Evolutionary conservation across 1,139 yeast species (phyloP).

Genomic region (Komagataea norvegica): DNA sequence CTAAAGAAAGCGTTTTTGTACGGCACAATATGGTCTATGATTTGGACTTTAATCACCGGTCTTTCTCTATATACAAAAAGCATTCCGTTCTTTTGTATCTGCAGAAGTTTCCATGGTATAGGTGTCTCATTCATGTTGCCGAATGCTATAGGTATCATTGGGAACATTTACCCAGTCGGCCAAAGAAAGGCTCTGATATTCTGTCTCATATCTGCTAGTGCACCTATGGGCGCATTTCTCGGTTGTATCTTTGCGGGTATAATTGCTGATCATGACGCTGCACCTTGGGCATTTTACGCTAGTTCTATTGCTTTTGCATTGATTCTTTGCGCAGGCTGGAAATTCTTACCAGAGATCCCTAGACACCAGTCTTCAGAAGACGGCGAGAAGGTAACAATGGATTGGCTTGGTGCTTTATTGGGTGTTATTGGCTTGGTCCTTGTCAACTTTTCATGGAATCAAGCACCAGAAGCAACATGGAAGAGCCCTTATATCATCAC

Average conservation of each 20-base stretch:
- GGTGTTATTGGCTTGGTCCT: conserved; percentile 46
- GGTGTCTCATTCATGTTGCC: conserved; percentile 52
- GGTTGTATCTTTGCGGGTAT: conserved; percentile 48
- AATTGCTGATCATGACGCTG: conserved; percentile 38
- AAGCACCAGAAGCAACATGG: conserved; percentile 54
- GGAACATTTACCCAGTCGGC: conserved; percentile 43
- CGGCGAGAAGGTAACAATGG: conserved; percentile 29
- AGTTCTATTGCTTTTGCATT: conserved; percentile 36
- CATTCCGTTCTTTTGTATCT: conserved; percentile 43
- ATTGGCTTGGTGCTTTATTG: conserved; percentile 40
- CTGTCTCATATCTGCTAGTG: conserved; percentile 49
- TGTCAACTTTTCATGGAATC: conserved; percentile 50
- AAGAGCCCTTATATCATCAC: conserved; percentile 40
- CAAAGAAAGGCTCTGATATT: conserved; percentile 46
- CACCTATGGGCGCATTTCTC: conserved; percentile 50
- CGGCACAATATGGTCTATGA: conserved; percentile 42
- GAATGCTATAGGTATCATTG: conserved; percentile 48
- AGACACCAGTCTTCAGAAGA: conserved; percentile 8
- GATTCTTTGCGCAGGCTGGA: conserved; percentile 30
- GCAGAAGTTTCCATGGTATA: conserved; percentile 52
- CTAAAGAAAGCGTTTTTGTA: conserved; percentile 37
- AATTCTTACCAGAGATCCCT: conserved; percentile 35
- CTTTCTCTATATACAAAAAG: conserved; percentile 40
- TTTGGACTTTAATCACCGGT: conserved; percentile 48
- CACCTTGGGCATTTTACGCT: conserved; percentile 54